Percentiles rank a stretch among this genome's conserved stretches.
Evolutionary conservation across 2,329 filamentous ascomycete genomes (phyloP).

Genomic region (Meredithiella fracta): DNA sequence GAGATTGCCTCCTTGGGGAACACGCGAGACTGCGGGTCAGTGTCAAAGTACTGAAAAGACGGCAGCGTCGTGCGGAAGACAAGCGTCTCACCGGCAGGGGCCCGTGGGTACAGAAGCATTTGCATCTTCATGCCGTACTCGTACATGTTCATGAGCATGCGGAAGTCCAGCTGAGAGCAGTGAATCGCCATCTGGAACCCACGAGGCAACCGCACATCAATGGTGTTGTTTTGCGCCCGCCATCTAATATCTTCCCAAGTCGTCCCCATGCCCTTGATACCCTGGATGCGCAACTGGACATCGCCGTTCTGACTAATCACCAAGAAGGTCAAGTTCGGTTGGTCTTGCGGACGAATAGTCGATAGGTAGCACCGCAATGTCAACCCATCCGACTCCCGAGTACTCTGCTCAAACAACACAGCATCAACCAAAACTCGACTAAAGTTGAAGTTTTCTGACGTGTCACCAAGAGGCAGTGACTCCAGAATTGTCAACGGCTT

Average conservation of each 20-base stretch:
- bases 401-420: conserved; percentile 52
- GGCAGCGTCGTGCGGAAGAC: conserved; percentile 54
- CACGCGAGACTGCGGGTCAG: conserved; percentile 46
- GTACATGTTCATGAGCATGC: conserved; percentile 64
- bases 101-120: conserved; percentile 48
- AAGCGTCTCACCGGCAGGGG: conserved; percentile 43
- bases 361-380: conserved; percentile 61
- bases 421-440: conserved; percentile 60
- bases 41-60: conserved; percentile 68
- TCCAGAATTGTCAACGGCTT: conserved; percentile 37
- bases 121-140: conserved; percentile 70
- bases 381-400: conserved; percentile 49
- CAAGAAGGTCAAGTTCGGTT: conserved; percentile 53
- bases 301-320: conserved; percentile 67
- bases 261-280: conserved; percentile 48
- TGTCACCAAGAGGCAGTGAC: conserved; percentile 63
- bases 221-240: conserved; percentile 48
- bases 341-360: conserved; percentile 51
- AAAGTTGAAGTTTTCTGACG: conserved; percentile 56
- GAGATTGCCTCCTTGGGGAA: conserved; percentile 63
- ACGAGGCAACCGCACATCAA: conserved; percentile 56
- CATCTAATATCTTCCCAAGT: conserved; percentile 73
- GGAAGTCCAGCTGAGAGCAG: conserved; percentile 61
- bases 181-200: conserved; percentile 59
- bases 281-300: conserved; percentile 58